phyloP scores from a whole-genome alignment of 106 monocot species.

The Dactylorhiza incarnata region DNA sequence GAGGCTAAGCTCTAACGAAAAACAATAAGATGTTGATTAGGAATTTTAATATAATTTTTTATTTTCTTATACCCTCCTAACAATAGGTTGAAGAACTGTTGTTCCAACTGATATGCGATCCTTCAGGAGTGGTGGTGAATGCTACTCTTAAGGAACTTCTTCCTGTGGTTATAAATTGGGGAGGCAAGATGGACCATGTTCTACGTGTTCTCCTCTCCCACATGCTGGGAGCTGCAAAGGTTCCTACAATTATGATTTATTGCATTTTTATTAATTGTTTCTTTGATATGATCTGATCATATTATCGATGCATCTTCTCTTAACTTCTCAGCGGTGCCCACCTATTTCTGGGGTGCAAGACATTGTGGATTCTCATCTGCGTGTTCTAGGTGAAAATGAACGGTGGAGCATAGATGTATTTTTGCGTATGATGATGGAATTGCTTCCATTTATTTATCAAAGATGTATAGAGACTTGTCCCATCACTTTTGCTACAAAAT shows the following conservation, averaged over 20 bases:
- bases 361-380: conserved; percentile 78
- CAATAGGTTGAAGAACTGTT: conserved; percentile 87
- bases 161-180: conserved; percentile 85
- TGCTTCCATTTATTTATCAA: conserved; percentile 73
- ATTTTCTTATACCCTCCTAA: conserved; percentile 9
- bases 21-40: conserved; percentile 6
- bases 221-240: conserved; percentile 76
- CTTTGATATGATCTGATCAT: not conserved
- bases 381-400: conserved; percentile 81
- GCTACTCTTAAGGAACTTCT: conserved; percentile 73
- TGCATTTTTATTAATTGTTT: not conserved
- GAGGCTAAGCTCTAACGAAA: conserved; percentile 30
- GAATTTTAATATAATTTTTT: conserved; percentile 17
- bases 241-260: conserved; percentile 11
- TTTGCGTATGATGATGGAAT: conserved; percentile 68
- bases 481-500: conserved; percentile 29
- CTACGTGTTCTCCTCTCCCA: conserved; percentile 66
- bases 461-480: conserved; percentile 79
- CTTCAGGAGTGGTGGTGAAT: conserved; percentile 86
- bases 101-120: conserved; percentile 91
- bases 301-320: conserved; percentile 15
- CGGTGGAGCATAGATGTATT: conserved; percentile 96
- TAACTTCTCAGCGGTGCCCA: conserved; percentile 67
- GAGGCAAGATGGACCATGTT: conserved; percentile 80
- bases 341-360: conserved; percentile 94